phyloP scores from a whole-genome alignment of 225 moss, liverwort and hornwort species.

The Climacium dendroides region DNA sequence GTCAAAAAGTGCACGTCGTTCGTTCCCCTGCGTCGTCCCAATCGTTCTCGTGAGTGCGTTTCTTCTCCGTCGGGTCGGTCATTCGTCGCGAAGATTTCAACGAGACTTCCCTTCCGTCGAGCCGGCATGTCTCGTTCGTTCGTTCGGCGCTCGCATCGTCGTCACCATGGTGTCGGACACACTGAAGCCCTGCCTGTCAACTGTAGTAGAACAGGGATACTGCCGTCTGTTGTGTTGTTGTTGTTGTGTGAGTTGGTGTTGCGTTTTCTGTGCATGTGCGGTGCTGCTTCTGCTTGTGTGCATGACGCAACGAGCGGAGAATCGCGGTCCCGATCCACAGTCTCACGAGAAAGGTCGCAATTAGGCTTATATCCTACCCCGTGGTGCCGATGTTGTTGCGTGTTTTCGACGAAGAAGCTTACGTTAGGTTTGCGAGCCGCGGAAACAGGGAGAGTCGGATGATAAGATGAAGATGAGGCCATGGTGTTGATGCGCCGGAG shows the following conservation, averaged over 20 bases:
- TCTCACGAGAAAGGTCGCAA: neutral
- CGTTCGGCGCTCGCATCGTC: neutral
- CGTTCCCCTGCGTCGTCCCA: neutral
- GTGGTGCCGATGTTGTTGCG: neutral
- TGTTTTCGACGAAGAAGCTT: neutral
- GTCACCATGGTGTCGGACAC: neutral
- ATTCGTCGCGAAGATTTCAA: too few species aligned
- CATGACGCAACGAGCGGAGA: neutral
- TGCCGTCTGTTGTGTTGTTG: neutral
- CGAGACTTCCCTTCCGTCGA: neutral
- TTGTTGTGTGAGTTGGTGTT: neutral
- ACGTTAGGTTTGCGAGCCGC: slow-evolving; percentile 8
- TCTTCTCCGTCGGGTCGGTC: neutral
- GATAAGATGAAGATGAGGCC: neutral
- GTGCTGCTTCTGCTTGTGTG: neutral
- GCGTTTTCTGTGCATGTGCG: neutral
- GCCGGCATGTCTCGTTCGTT: neutral
- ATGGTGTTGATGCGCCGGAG: neutral
- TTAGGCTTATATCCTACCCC: neutral
- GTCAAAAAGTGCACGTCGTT: neutral
- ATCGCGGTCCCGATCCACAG: neutral
- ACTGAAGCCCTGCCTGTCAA: slow-evolving; percentile 6
- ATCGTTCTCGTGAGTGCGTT: neutral
- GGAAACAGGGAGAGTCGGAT: neutral
- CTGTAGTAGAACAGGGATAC: slow-evolving; percentile 14